Conservation (phyloP, 257 asterid genomes). For the Parsonsia alboflavescens region DNA sequence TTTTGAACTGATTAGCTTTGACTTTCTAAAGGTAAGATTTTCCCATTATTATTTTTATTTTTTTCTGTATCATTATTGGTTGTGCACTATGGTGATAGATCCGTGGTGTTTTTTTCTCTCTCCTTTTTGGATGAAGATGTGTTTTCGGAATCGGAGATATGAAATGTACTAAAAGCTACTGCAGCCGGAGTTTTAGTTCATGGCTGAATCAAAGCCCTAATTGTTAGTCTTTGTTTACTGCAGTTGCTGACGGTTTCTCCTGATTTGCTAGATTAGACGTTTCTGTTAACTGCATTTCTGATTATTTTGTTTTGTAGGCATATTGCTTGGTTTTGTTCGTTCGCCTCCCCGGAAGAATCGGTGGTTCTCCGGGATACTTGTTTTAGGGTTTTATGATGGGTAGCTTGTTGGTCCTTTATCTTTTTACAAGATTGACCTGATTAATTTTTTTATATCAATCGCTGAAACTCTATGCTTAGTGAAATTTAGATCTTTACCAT, state of each 20-base stretch:
- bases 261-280: not conserved
- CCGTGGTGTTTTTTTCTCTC: not conserved
- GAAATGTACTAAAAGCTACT: not conserved
- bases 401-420: not conserved
- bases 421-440: not conserved
- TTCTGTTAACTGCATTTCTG: not conserved
- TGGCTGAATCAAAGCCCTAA: conserved; percentile 7
- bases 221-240: not conserved
- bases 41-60: not conserved
- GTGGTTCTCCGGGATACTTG: conserved; percentile 16
- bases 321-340: conserved; percentile 5
- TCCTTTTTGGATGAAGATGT: conserved; percentile 2
- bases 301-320: not conserved
- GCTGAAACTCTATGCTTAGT: not conserved
- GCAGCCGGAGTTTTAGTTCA: not conserved
- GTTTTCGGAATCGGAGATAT: not conserved
- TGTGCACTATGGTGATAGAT: not conserved
- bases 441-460: not conserved
- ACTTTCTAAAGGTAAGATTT: conserved; percentile 11
- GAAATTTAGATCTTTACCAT: conserved; percentile 12
- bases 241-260: conserved; percentile 3
- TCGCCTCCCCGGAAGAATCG: conserved; percentile 2
- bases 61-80: not conserved
- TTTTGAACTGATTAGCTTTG: conserved; percentile 1
- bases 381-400: conserved; percentile 15